Conservation (phyloP, 148 eudicot genomes). For the Limonium bicolor region DNA sequence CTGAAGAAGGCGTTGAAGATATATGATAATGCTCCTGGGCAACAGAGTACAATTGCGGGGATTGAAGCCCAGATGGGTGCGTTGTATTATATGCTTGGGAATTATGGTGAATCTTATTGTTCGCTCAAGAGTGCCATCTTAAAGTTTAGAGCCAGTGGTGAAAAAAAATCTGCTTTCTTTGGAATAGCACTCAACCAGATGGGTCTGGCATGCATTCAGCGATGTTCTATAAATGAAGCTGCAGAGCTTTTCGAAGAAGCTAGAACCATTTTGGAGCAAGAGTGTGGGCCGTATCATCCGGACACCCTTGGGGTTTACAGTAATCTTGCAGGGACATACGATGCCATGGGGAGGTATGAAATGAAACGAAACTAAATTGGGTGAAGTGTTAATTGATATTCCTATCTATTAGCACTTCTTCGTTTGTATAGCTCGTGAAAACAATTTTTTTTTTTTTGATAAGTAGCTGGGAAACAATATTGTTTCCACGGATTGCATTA, state of each 20-base stretch:
- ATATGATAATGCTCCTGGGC: slow-evolving; percentile 83
- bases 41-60: slow-evolving; percentile 90
- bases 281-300: slow-evolving; percentile 83
- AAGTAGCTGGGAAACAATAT: background rate
- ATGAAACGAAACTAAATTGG: too few relatives aligned
- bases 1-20: slow-evolving; percentile 83
- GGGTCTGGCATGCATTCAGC: slow-evolving; percentile 95
- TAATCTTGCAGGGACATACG: slow-evolving; percentile 96
- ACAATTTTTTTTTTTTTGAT: background rate
- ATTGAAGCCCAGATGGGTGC: slow-evolving; percentile 99
- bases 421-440: background rate
- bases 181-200: slow-evolving; percentile 95
- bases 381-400: background rate
- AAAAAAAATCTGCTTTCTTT: slow-evolving; percentile 88
- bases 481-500: background rate
- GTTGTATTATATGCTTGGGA: slow-evolving; percentile 75
- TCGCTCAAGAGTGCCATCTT: slow-evolving; percentile 51
- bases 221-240: slow-evolving; percentile 80
- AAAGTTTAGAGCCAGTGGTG: slow-evolving; percentile 81
- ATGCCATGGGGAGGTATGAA: slow-evolving; percentile 89
- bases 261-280: slow-evolving; percentile 65
- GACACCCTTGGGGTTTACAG: slow-evolving; percentile 96
- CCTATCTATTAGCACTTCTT: background rate
- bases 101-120: slow-evolving; percentile 58
- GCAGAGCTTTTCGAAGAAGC: slow-evolving; percentile 83